These are phyloP conservation scores for Kodamaea sp. DNA, from an alignment of 1,139 yeast species.

Conservation along the genomic window DNA sequence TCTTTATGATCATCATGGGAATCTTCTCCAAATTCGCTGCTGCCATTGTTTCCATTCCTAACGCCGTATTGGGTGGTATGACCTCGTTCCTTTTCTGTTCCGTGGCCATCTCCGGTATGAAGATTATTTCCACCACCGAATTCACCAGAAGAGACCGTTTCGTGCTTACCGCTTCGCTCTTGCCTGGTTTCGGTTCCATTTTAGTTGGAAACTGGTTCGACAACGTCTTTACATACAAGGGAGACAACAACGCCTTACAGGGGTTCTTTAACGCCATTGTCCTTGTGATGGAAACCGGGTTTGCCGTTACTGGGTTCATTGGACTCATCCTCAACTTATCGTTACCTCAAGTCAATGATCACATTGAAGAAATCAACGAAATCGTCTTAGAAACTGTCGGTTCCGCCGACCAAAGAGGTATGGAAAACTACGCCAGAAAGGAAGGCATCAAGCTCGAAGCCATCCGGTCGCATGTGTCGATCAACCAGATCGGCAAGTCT, in stretches of 20 bases:
- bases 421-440: conserved; percentile 38
- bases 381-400: conserved; percentile 49
- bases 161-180: conserved; percentile 70
- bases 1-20: conserved; percentile 82
- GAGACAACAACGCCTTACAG: conserved; percentile 58
- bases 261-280: conserved; percentile 82
- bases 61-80: conserved; percentile 88
- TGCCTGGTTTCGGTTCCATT: conserved; percentile 79
- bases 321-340: conserved; percentile 72
- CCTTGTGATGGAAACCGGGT: conserved; percentile 85
- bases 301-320: conserved; percentile 77
- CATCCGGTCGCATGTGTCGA: conserved; percentile 18
- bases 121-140: conserved; percentile 71
- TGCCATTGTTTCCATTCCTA: conserved; percentile 82
- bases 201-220: conserved; percentile 78
- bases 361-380: conserved; percentile 53
- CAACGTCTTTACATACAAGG: conserved; percentile 72
- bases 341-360: conserved; percentile 72
- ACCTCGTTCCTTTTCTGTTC: conserved; percentile 85
- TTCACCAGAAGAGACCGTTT: conserved; percentile 89
- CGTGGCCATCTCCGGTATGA: conserved; percentile 86
- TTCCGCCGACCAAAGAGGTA: conserved; percentile 44
- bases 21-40: conserved; percentile 87
- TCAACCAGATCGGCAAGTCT: conserved; percentile 11
- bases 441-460: conserved; percentile 35